Evolutionary conservation across 306 rosid genomes (phyloP).

Genomic region (Corylus americana): DNA sequence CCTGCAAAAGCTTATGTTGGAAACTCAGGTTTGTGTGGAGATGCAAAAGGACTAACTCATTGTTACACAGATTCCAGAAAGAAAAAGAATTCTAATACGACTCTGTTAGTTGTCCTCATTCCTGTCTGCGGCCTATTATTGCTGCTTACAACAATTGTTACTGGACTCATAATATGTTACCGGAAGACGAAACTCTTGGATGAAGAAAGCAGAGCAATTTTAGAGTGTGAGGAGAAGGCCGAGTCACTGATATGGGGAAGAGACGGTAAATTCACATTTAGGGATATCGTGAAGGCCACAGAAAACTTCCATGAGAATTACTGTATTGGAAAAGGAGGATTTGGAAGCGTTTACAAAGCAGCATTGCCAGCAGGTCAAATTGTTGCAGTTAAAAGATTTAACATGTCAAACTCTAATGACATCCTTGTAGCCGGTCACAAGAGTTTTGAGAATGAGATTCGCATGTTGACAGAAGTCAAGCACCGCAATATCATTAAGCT

Average conservation of each 20-base stretch:
- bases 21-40: constrained; percentile 59
- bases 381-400: constrained; percentile 63
- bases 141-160: constrained; percentile 21
- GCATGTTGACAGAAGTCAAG: constrained; percentile 53
- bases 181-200: constrained; percentile 16
- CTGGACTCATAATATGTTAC: constrained; percentile 12
- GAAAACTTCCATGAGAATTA: constrained; percentile 51
- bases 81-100: constrained; percentile 29
- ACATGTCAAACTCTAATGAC: constrained; percentile 40
- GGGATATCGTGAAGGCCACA: constrained; percentile 54
- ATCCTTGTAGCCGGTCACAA: constrained; percentile 39
- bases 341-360: constrained; percentile 67
- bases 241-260: constrained; percentile 35
- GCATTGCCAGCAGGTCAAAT: constrained; percentile 37
- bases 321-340: constrained; percentile 78
- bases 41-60: constrained; percentile 32
- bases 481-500: constrained; percentile 73
- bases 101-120: constrained; percentile 47
- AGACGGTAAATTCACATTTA: constrained; percentile 43
- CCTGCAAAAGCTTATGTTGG: constrained; percentile 46
- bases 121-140: constrained; percentile 40
- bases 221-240: neutral
- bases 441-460: constrained; percentile 64
- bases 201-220: constrained; percentile 34
- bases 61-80: constrained; percentile 21